Base-by-base conservation (phyloP, 2,329 filamentous ascomycete genomes). In the Penicillium hordei region DNA sequence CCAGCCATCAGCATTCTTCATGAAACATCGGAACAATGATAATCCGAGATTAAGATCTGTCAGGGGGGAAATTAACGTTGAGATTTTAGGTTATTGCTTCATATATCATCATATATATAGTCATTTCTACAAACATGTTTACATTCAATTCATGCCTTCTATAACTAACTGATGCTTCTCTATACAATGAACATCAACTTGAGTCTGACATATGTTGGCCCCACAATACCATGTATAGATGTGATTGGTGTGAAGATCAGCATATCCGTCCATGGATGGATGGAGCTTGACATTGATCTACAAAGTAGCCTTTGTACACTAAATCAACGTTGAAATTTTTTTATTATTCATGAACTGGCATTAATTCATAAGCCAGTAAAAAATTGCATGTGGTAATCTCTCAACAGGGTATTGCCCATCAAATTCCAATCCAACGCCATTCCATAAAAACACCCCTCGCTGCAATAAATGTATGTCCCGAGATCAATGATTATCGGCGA, bases 401-500 rank as follows among this genome's bases (percentile, higher is more conserved):
- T 61, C 51, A 60, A 64, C 51, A 58, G 65, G 65, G 64, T 66
- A 68, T 64, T 65, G 25, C 49, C 49, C 25, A 43, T 34, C 51
- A 60, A 61, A 58, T 56, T 34, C 40, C 23, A 46, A 40, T 36
- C 43, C 27, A 65, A 66, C 64, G 62, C 64, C 65, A 12, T 55
- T 39, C 55, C 56, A 31, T 48, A 39, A 59, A 54, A 66, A 60
- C 58, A 59, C 61, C 50, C 33, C 33, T 54, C 55, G 50, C 49
- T 53, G 27, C 29, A 57, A 23, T 58, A 17, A 55, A 44, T 57
- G 29, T 46, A 59, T 33, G 13, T 50, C 54, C 27, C 21, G 5
- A 36, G 19, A 52, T 67, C 56, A 73, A 44, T 70, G 67, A 44
- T 68, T 72, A 45, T 77, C 76, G 6, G 75, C 75, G 62, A 78